A percentile compares a stretch with the other conserved stretches of the same genome.
phyloP scores from a whole-genome alignment of 768 basidiomycete species.

The Boletus sp. region DNA sequence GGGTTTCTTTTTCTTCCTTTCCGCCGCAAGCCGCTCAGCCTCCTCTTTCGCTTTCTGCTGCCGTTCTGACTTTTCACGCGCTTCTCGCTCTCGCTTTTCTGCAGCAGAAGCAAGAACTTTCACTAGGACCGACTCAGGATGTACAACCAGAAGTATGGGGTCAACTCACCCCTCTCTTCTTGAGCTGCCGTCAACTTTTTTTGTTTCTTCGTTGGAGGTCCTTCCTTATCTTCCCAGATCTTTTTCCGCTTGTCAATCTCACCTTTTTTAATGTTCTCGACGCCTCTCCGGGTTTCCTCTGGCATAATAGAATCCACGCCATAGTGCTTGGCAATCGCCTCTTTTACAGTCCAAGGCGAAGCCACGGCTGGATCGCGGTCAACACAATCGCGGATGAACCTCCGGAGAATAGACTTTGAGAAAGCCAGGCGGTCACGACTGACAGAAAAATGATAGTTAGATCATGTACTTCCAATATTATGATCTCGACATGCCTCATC shows the following conservation, averaged over 20 bases:
- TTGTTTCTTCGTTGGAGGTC: conserved; percentile 76
- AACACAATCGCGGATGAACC: conserved; percentile 94
- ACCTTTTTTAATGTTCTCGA: conserved; percentile 77
- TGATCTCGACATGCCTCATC: conserved; percentile 64
- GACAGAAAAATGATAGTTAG: conserved; percentile 3
- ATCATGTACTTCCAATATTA: background rate
- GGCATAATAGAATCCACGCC: conserved; percentile 86
- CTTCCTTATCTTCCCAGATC: conserved; percentile 86
- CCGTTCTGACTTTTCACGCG: conserved; percentile 65
- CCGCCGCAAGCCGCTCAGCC: conserved; percentile 65
- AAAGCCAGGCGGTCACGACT: conserved; percentile 96
- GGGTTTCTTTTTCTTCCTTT: conserved; percentile 87
- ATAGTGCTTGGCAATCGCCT: conserved; percentile 77
- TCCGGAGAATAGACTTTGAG: conserved; percentile 94
- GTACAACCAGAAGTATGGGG: background rate
- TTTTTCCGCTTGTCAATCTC: conserved; percentile 94
- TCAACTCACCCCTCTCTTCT: conserved; percentile 64
- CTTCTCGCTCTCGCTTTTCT: conserved; percentile 69
- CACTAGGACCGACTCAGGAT: conserved; percentile 20
- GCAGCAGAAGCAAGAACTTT: conserved; percentile 37
- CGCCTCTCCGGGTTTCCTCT: conserved; percentile 75
- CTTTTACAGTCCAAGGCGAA: conserved; percentile 95
- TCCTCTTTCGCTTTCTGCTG: conserved; percentile 67
- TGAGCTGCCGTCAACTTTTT: conserved; percentile 73
- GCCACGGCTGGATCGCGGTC: conserved; percentile 90